Evolutionary conservation across 345 rosid genomes (phyloP).

Genomic region (Melaleuca quinquenervia): DNA sequence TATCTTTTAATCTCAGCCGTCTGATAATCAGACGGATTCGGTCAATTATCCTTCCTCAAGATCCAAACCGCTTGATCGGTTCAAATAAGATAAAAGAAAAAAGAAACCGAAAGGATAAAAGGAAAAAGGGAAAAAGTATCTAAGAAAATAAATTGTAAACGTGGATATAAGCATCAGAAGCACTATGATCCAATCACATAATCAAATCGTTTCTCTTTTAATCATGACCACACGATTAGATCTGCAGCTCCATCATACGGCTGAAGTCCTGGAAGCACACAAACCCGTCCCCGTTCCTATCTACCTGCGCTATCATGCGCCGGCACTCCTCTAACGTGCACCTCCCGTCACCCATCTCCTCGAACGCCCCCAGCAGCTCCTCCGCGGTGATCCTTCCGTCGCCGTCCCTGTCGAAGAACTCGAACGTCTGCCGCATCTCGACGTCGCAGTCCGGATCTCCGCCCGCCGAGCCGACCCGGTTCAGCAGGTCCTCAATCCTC

Average conservation of each 20-base stretch:
- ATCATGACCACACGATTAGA: conserved; percentile 1
- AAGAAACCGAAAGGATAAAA: not conserved
- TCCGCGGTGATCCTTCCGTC: conserved; percentile 87
- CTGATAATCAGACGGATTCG: not conserved
- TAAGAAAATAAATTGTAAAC: not conserved
- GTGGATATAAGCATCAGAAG: not conserved
- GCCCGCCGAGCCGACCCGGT: conserved; percentile 29
- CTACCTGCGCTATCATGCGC: conserved; percentile 78
- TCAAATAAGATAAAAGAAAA: not conserved
- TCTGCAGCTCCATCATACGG: conserved; percentile 61
- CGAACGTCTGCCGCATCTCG: conserved; percentile 65
- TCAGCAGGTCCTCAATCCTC: conserved; percentile 38
- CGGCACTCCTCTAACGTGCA: conserved; percentile 85
- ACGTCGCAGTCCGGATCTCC: conserved; percentile 30
- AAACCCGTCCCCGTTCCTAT: conserved; percentile 63
- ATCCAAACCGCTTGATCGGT: too few relatives aligned
- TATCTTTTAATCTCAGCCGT: not conserved
- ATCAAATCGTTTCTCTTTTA: not conserved
- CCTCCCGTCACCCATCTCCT: conserved; percentile 47
- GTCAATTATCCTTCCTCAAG: not conserved
- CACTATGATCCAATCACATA: not conserved
- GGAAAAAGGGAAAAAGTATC: not conserved
- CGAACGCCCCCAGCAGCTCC: conserved; percentile 45
- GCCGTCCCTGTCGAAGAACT: conserved; percentile 70
- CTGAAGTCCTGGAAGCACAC: conserved; percentile 86